These are phyloP conservation scores for Stipa capillata DNA, from an alignment of 176 grass and related monocot species.

Conservation along the genomic window DNA sequence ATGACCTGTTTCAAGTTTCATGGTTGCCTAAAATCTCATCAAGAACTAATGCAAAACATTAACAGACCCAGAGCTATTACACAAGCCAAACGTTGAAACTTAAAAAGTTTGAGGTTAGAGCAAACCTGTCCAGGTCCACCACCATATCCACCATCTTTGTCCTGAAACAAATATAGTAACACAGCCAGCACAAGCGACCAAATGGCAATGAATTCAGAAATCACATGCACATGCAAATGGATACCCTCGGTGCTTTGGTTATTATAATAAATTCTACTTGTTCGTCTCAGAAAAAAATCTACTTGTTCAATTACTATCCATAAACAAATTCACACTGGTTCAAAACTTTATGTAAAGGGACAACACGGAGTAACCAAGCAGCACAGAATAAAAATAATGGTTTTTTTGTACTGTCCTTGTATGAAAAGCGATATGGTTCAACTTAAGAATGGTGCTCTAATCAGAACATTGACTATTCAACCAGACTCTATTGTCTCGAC, in stretches of 20 bases:
- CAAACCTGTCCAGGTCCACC: conserved; percentile 94
- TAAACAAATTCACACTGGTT: background rate
- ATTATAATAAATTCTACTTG: background rate
- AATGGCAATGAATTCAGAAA: background rate
- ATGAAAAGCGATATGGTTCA: background rate
- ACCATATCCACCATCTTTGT: conserved; percentile 86
- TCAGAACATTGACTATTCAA: background rate
- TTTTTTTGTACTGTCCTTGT: background rate
- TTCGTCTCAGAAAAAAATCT: too few relatives aligned
- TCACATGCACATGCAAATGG: background rate
- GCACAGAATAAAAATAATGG: background rate
- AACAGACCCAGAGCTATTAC: conserved; percentile 1
- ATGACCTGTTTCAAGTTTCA: too few relatives aligned
- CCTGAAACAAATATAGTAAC: conserved; percentile 40
- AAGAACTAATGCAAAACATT: background rate
- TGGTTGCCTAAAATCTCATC: background rate
- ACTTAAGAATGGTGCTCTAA: background rate
- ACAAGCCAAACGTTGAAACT: conserved; percentile 1
- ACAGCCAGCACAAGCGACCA: conserved; percentile 4
- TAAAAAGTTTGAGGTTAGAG: conserved; percentile 18
- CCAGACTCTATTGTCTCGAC: background rate
- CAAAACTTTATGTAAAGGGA: background rate
- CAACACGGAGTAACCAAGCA: background rate
- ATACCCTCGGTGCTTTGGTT: background rate
- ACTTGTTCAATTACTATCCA: too few relatives aligned